phyloP scores from a whole-genome alignment of 2,329 filamentous ascomycete genomes.

The Xylariales sp. region DNA sequence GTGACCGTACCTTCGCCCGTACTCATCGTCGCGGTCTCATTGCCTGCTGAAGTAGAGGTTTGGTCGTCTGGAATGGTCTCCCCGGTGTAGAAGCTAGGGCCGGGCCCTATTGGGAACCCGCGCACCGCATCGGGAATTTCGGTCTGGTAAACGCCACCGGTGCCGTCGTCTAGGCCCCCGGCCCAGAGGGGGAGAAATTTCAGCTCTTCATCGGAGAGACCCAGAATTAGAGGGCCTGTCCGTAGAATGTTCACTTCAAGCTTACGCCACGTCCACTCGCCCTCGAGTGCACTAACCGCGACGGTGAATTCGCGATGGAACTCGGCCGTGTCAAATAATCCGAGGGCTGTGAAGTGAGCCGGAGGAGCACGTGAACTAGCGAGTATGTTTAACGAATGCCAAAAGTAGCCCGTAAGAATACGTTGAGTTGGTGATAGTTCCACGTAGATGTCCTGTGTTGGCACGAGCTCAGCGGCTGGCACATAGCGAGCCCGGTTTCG shows the following conservation, averaged over 20 bases:
- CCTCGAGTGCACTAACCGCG: conserved; percentile 23
- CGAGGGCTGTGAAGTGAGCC: not conserved
- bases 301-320: conserved; percentile 9
- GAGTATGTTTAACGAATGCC: conserved; percentile 2
- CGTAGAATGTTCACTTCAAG: conserved; percentile 52
- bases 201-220: conserved; percentile 66
- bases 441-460: conserved; percentile 21
- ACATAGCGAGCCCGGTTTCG: conserved; percentile 41
- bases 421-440: conserved; percentile 43
- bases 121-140: conserved; percentile 47
- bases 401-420: conserved; percentile 29
- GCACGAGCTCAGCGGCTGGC: conserved; percentile 11
- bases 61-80: conserved; percentile 42
- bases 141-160: conserved; percentile 60
- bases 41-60: conserved; percentile 34
- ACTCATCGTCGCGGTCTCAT: conserved; percentile 29
- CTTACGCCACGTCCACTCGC: conserved; percentile 42
- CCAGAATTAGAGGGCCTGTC: conserved; percentile 62
- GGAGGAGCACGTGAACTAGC: not conserved
- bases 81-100: conserved; percentile 49
- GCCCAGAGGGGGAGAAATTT: conserved; percentile 75
- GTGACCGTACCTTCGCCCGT: conserved; percentile 38
- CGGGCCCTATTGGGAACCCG: conserved; percentile 47
- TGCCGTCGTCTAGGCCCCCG: conserved; percentile 65
- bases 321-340: not conserved